Conservation (phyloP, 345 rosid species). For the Hibiscus tridactylites region DNA sequence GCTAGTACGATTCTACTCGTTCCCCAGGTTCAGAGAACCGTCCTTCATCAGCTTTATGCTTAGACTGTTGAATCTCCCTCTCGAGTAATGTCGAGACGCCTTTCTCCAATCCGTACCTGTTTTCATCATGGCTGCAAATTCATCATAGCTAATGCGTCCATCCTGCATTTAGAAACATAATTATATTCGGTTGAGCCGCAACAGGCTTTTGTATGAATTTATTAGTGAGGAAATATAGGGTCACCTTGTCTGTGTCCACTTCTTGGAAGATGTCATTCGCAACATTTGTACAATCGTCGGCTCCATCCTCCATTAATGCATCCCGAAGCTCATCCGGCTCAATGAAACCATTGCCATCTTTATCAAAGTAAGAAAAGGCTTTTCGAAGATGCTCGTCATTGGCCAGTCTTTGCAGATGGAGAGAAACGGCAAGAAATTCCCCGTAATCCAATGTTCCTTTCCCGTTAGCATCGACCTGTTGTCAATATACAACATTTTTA, state of each 20-base stretch:
- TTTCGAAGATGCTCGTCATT: constrained; percentile 93
- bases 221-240: not conserved
- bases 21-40: constrained; percentile 86
- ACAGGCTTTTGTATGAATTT: not conserved
- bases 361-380: constrained; percentile 98
- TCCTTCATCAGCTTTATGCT: constrained; percentile 97
- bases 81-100: constrained; percentile 99
- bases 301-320: constrained; percentile 92
- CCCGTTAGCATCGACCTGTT: constrained; percentile 86
- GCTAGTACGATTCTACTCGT: constrained; percentile 29
- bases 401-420: constrained; percentile 87
- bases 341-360: constrained; percentile 80
- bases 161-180: constrained; percentile 40
- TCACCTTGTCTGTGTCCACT: constrained; percentile 97
- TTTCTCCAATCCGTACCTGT: constrained; percentile 99
- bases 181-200: constrained; percentile 9
- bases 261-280: constrained; percentile 98
- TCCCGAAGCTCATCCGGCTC: constrained; percentile 88
- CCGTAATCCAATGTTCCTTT: constrained; percentile 87
- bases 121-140: constrained; percentile 98
- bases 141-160: constrained; percentile 93
- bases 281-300: constrained; percentile 80
- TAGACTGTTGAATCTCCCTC: constrained; percentile 97
- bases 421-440: constrained; percentile 85
- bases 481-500: constrained; percentile 18